Percentiles rank a stretch among this genome's conserved stretches.
phyloP scores from a whole-genome alignment of 345 rosid species.

The Theobroma cacao region DNA sequence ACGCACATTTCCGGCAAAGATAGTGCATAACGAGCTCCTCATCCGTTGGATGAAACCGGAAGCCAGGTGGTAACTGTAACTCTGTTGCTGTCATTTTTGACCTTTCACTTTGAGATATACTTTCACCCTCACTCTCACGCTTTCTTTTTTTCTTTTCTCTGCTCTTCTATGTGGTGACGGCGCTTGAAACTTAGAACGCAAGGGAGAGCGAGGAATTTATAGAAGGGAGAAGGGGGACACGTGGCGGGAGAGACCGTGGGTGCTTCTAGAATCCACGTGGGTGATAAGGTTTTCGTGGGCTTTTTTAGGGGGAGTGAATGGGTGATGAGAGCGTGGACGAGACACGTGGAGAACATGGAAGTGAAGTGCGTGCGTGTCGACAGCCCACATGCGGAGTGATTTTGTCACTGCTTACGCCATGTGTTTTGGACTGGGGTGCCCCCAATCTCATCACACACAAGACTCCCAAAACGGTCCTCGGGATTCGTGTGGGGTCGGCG shows the following conservation, averaged over 20 bases:
- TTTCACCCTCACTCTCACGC: background rate
- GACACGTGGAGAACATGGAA: slow-evolving; percentile 57
- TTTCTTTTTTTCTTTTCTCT: background rate
- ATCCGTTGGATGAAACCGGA: slow-evolving; percentile 96
- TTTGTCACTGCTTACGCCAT: slow-evolving; percentile 89
- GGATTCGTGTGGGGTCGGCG: slow-evolving; percentile 33
- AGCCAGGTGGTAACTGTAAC: slow-evolving; percentile 81
- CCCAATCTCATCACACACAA: background rate
- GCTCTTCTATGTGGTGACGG: slow-evolving; percentile 20
- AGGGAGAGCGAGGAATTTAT: slow-evolving; percentile 48
- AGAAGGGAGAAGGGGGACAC: slow-evolving; percentile 30
- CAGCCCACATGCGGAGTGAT: slow-evolving; percentile 36
- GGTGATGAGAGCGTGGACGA: slow-evolving; percentile 8
- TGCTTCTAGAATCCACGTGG: slow-evolving; percentile 48
- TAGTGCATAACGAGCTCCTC: slow-evolving; percentile 93
- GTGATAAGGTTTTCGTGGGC: slow-evolving; percentile 26
- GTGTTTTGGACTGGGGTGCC: slow-evolving; percentile 59
- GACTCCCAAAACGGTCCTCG: background rate
- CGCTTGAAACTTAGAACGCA: slow-evolving; percentile 60
- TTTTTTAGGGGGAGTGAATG: slow-evolving; percentile 16
- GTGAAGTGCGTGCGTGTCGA: slow-evolving; percentile 41
- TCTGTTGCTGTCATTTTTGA: slow-evolving; percentile 33
- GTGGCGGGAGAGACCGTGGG: slow-evolving; percentile 27
- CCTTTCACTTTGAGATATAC: background rate
- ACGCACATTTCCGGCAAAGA: slow-evolving; percentile 76